Conservation (phyloP, 768 basidiomycete genomes). For the Rhodosporidiobolus sp. region DNA sequence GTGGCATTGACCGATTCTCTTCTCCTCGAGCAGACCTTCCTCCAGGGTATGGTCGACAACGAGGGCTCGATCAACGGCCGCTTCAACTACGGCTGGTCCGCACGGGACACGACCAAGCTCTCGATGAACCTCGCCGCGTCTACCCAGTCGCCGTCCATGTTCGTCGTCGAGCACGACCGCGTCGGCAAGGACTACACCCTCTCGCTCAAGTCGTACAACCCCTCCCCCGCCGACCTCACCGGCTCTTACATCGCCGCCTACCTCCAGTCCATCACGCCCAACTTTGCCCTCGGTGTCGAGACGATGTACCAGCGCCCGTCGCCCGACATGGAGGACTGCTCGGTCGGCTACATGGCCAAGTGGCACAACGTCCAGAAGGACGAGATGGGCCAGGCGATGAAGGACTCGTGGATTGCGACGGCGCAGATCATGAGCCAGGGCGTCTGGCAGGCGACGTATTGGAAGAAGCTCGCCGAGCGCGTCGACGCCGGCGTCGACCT, state of each 20-base stretch:
- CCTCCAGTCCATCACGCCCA: slow-evolving; percentile 87
- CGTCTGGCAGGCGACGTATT: slow-evolving; percentile 80
- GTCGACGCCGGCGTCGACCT: slow-evolving; percentile 96
- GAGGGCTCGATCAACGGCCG: slow-evolving; percentile 85
- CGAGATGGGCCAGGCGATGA: slow-evolving; percentile 26
- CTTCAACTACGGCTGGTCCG: slow-evolving; percentile 83
- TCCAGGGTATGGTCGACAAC: slow-evolving; percentile 92
- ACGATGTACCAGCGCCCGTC: slow-evolving; percentile 74
- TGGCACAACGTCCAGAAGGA: slow-evolving; percentile 53
- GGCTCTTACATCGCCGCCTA: slow-evolving; percentile 90
- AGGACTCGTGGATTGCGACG: slow-evolving; percentile 43
- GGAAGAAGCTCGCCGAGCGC: slow-evolving; percentile 91
- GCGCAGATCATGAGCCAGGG: slow-evolving; percentile 57
- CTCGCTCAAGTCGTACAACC: slow-evolving; percentile 86
- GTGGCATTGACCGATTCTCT: not conserved
- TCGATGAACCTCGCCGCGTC: slow-evolving; percentile 73
- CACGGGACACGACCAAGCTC: slow-evolving; percentile 71
- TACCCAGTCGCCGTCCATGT: slow-evolving; percentile 73
- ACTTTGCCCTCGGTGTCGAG: slow-evolving; percentile 83
- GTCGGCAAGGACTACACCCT: slow-evolving; percentile 80
- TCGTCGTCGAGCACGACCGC: slow-evolving; percentile 92
- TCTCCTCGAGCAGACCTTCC: slow-evolving; percentile 62
- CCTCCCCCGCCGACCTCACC: slow-evolving; percentile 76
- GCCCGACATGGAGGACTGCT: slow-evolving; percentile 50
- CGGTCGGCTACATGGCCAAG: slow-evolving; percentile 74